Percentiles rank a stretch among this genome's conserved stretches.
phyloP scores from a whole-genome alignment of 176 grass and related monocot genomes.

The Lolium perenne region DNA sequence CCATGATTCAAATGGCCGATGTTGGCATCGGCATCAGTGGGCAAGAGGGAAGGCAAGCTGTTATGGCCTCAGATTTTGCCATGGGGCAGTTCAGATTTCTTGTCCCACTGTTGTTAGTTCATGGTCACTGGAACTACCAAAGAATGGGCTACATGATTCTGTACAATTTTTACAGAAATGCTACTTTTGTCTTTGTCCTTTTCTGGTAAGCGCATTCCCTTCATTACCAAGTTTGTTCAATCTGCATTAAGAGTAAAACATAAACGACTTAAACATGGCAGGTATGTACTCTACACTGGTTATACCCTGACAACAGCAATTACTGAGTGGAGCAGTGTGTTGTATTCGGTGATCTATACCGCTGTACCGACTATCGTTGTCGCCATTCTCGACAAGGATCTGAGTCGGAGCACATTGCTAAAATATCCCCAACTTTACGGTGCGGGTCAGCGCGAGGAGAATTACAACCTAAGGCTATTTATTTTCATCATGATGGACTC shows the following conservation, averaged over 20 bases:
- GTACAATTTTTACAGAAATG: constrained; percentile 99
- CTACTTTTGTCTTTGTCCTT: constrained; percentile 90
- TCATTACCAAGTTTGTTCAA: constrained; percentile 27
- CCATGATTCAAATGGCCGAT: constrained; percentile 99
- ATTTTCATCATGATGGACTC: constrained; percentile 82
- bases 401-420: constrained; percentile 79
- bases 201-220: constrained; percentile 74
- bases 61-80: constrained; percentile 99
- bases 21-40: constrained; percentile 97
- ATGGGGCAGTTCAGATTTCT: constrained; percentile 99
- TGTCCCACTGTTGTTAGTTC: constrained; percentile 85
- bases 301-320: constrained; percentile 87
- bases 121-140: constrained; percentile 99
- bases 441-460: constrained; percentile 79
- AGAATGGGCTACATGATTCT: constrained; percentile 98
- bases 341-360: constrained; percentile 96
- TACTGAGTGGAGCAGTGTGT: constrained; percentile 89
- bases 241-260: constrained; percentile 40
- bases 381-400: constrained; percentile 92
- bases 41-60: constrained; percentile 96
- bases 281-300: constrained; percentile 97
- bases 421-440: constrained; percentile 91
- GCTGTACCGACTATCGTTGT: constrained; percentile 81
- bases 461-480: constrained; percentile 91
- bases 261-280: constrained; percentile 49